A percentile compares a stretch with the other conserved stretches of the same genome.
phyloP scores from a whole-genome alignment of 352 stramenopile genomes.

The Phytopythium boreale region DNA sequence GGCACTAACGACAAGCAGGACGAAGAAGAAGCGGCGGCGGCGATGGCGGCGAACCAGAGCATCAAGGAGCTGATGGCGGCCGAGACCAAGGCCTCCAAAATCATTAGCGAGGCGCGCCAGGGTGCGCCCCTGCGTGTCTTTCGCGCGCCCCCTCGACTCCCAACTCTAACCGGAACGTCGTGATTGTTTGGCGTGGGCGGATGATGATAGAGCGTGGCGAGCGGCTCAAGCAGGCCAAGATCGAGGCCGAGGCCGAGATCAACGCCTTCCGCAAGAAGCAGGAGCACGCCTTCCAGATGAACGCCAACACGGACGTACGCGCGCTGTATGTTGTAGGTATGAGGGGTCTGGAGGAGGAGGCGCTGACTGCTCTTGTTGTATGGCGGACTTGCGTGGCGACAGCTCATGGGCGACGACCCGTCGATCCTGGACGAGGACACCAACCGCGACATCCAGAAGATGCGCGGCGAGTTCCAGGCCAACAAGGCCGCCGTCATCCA shows the following conservation, averaged over 20 bases:
- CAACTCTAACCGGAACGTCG: not conserved
- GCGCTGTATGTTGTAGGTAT: not conserved
- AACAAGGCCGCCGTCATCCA: constrained; percentile 72
- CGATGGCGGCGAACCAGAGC: constrained; percentile 83
- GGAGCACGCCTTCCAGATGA: constrained; percentile 86
- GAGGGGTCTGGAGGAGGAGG: not conserved
- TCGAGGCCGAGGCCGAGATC: constrained; percentile 84
- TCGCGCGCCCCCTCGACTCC: not conserved
- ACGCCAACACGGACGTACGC: constrained; percentile 72
- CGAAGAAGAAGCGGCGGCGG: constrained; percentile 10
- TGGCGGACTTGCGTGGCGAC: not conserved
- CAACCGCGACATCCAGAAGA: constrained; percentile 76
- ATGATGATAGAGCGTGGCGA: constrained; percentile 68
- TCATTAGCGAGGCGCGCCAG: constrained; percentile 85
- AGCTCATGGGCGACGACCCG: constrained; percentile 80
- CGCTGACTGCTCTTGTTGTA: not conserved
- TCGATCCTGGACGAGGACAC: constrained; percentile 79
- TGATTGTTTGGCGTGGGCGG: not conserved
- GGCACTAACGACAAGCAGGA: not conserved
- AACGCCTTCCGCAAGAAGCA: constrained; percentile 84
- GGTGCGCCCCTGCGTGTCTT: constrained; percentile 24
- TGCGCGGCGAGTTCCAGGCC: constrained; percentile 58
- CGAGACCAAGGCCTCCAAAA: constrained; percentile 89
- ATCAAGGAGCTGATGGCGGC: constrained; percentile 90
- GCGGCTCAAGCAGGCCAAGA: constrained; percentile 86